Evolutionary conservation across 2,329 filamentous ascomycete genomes (phyloP).

Genomic region (Thielaviopsis euricoi): DNA sequence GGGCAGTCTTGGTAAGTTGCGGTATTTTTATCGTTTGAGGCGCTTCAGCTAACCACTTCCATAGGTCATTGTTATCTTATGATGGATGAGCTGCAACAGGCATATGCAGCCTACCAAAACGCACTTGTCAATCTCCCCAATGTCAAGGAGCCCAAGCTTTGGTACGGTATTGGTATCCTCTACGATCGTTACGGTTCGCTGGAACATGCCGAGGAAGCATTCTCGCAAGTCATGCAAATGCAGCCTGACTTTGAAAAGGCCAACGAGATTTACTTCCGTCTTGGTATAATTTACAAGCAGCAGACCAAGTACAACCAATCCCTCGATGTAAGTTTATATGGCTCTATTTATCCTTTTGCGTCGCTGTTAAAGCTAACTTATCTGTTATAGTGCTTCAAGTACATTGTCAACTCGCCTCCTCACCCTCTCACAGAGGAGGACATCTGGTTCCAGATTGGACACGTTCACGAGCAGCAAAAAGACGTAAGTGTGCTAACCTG

Average conservation of each 20-base stretch:
- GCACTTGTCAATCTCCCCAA: slow-evolving; percentile 84
- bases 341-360: background rate
- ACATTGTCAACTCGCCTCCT: slow-evolving; percentile 86
- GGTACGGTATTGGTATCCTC: slow-evolving; percentile 96
- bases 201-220: slow-evolving; percentile 94
- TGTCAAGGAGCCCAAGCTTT: slow-evolving; percentile 75
- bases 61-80: slow-evolving; percentile 94
- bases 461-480: slow-evolving; percentile 97
- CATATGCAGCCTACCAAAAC: slow-evolving; percentile 91
- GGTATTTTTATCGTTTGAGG: background rate
- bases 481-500: slow-evolving; percentile 50
- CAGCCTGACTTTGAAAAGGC: slow-evolving; percentile 95
- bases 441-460: slow-evolving; percentile 99
- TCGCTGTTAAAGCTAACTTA: background rate
- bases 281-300: slow-evolving; percentile 99
- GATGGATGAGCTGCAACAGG: slow-evolving; percentile 96
- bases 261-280: slow-evolving; percentile 95
- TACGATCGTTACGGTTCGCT: slow-evolving; percentile 94
- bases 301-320: slow-evolving; percentile 87
- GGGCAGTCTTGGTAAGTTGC: slow-evolving; percentile 68
- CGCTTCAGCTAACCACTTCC: background rate
- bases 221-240: slow-evolving; percentile 98
- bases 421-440: slow-evolving; percentile 90
- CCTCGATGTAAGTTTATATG: slow-evolving; percentile 53
- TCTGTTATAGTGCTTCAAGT: slow-evolving; percentile 73